Evolutionary conservation across 371 early-diverging fungal species (phyloP).

Genomic region (Apophysomyces ossiformis): DNA sequence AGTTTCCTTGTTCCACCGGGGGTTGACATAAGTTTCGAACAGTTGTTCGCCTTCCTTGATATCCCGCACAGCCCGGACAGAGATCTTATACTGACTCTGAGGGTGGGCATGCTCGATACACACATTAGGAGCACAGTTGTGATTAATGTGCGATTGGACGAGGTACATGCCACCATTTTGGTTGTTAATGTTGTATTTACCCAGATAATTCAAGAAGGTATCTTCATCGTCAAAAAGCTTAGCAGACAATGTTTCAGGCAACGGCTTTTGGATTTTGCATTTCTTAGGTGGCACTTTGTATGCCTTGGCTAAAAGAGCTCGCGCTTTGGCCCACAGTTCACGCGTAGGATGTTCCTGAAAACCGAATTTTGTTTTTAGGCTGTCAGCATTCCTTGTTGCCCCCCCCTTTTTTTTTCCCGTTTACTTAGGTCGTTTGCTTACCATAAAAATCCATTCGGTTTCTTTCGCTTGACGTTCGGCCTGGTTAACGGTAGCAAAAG

Average conservation of each 20-base stretch:
- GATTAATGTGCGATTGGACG: constrained; percentile 66
- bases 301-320: constrained; percentile 50
- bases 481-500: constrained; percentile 69
- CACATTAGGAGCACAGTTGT: constrained; percentile 61
- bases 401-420: neutral
- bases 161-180: constrained; percentile 72
- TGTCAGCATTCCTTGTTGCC: neutral
- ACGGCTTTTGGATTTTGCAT: constrained; percentile 57
- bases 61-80: constrained; percentile 58
- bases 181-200: constrained; percentile 72
- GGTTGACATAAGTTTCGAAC: constrained; percentile 66
- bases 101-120: constrained; percentile 57
- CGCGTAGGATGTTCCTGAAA: constrained; percentile 49
- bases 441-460: constrained; percentile 71
- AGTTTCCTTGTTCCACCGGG: constrained; percentile 68
- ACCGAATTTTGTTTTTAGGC: too few species aligned
- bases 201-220: constrained; percentile 63
- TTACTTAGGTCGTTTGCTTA: constrained; percentile 15
- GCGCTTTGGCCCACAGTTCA: constrained; percentile 58
- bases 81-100: constrained; percentile 58
- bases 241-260: constrained; percentile 49
- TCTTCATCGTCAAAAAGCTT: constrained; percentile 60
- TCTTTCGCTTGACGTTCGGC: constrained; percentile 69
- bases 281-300: constrained; percentile 55
- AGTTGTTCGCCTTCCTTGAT: constrained; percentile 64